Evolutionary conservation across 1,139 yeast genomes (phyloP).

Genomic region (Candida tropicalis): DNA sequence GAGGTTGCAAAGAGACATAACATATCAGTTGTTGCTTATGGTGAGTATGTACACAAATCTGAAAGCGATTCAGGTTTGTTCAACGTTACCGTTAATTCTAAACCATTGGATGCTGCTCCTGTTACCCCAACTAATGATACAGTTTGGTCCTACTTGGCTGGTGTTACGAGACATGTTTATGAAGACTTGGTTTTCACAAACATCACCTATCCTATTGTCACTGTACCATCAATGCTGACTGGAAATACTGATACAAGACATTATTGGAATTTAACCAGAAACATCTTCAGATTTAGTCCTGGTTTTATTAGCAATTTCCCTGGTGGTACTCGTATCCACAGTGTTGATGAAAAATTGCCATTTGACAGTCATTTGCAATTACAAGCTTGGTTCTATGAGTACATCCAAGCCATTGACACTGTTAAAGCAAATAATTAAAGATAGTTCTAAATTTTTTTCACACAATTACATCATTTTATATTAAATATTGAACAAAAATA

Average conservation of each 20-base stretch:
- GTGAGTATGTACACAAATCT: slow-evolving; percentile 21
- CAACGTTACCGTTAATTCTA: slow-evolving; percentile 20
- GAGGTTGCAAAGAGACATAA: slow-evolving; percentile 33
- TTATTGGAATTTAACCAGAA: slow-evolving; percentile 73
- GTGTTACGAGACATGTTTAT: slow-evolving; percentile 47
- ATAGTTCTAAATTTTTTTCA: not conserved
- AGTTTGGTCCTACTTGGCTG: slow-evolving; percentile 45
- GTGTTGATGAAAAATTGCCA: slow-evolving; percentile 42
- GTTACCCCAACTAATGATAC: slow-evolving; percentile 40
- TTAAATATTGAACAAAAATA: not conserved
- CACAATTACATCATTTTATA: not conserved
- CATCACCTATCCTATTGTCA: slow-evolving; percentile 44
- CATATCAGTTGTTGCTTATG: slow-evolving; percentile 26
- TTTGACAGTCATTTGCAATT: slow-evolving; percentile 44
- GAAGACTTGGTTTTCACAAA: slow-evolving; percentile 44
- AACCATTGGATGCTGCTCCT: slow-evolving; percentile 37
- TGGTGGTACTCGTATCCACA: slow-evolving; percentile 31
- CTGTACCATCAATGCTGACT: slow-evolving; percentile 68
- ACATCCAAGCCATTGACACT: slow-evolving; percentile 26
- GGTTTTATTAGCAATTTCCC: slow-evolving; percentile 21
- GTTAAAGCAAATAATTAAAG: slow-evolving; percentile 5
- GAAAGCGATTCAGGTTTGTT: slow-evolving; percentile 30
- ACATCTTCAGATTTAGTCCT: slow-evolving; percentile 71
- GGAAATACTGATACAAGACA: slow-evolving; percentile 86
- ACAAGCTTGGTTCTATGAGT: slow-evolving; percentile 41